phyloP scores from a whole-genome alignment of 2,329 filamentous ascomycete genomes.

The Paecilomyces variotii region DNA sequence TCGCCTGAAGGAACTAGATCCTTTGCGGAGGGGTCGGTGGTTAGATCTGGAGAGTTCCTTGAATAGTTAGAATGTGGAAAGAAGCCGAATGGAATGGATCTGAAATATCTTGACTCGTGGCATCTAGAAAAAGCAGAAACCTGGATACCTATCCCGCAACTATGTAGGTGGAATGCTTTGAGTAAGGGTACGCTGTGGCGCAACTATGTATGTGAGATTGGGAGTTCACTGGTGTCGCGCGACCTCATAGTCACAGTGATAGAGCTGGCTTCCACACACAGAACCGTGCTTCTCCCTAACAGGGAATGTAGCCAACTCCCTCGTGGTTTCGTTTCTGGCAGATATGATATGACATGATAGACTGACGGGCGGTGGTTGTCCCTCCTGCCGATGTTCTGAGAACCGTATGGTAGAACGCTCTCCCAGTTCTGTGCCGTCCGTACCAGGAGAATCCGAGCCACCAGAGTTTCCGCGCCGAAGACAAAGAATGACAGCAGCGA shows the following conservation, averaged over 20 bases:
- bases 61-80: slow-evolving; percentile 10
- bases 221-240: background rate
- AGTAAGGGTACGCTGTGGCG: background rate
- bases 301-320: too few relatives aligned
- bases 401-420: background rate
- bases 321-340: background rate
- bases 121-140: background rate
- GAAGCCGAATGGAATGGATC: slow-evolving; percentile 3
- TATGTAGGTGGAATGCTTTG: background rate
- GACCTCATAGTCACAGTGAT: background rate
- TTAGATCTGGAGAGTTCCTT: slow-evolving; percentile 53
- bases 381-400: background rate
- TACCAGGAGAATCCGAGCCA: background rate
- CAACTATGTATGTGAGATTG: background rate
- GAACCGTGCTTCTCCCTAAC: too few relatives aligned
- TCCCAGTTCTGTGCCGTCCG: background rate
- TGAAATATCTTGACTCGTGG: background rate
- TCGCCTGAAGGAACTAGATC: slow-evolving; percentile 62
- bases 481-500: background rate
- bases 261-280: too few relatives aligned
- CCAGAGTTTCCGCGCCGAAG: background rate
- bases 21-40: slow-evolving; percentile 68
- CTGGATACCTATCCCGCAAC: background rate
- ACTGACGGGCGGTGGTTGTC: background rate
- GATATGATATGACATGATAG: background rate